Percentiles rank a stretch among this genome's conserved stretches.
Conservation (phyloP, 495 filamentous ascomycete genomes). For the Niebla homalea region DNA sequence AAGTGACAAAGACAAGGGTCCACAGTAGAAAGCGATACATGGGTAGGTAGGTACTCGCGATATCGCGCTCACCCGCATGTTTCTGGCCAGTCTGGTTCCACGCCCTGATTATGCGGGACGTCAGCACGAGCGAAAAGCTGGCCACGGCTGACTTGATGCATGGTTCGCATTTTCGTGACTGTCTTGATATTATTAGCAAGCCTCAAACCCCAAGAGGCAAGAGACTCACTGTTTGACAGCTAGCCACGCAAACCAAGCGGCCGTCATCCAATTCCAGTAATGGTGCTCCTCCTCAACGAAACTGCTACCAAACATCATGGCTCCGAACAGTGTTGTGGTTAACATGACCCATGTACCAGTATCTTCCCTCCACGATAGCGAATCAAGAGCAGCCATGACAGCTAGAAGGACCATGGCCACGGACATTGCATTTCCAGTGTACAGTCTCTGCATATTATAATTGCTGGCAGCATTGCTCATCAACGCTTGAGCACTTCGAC, state of each 20-base stretch:
- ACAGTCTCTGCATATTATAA: constrained; percentile 58
- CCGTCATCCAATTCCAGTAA: constrained; percentile 89
- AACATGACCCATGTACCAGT: constrained; percentile 1
- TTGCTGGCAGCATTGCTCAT: constrained; percentile 85
- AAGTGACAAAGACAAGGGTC: constrained; percentile 57
- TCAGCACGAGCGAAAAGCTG: constrained; percentile 21
- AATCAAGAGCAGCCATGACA: neutral
- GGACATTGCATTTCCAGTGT: constrained; percentile 38
- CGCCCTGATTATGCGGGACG: constrained; percentile 50
- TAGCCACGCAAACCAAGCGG: constrained; percentile 61
- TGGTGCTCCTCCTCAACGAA: constrained; percentile 98
- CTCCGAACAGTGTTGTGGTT: constrained; percentile 46
- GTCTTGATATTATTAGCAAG: too few relatives aligned
- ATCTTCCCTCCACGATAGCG: neutral
- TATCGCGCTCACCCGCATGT: constrained; percentile 74
- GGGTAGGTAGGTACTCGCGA: constrained; percentile 54
- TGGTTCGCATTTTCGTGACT: neutral
- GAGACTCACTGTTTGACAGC: constrained; percentile 30
- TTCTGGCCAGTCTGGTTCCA: constrained; percentile 99
- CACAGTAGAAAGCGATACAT: constrained; percentile 53
- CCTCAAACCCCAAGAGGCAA: too few relatives aligned
- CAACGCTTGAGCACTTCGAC: constrained; percentile 51
- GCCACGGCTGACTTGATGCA: neutral
- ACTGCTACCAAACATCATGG: constrained; percentile 95
- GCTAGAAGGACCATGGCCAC: constrained; percentile 26